Evolutionary conservation across 176 grass and related monocot species (phyloP).

Genomic region (Triticum dicoccoides): DNA sequence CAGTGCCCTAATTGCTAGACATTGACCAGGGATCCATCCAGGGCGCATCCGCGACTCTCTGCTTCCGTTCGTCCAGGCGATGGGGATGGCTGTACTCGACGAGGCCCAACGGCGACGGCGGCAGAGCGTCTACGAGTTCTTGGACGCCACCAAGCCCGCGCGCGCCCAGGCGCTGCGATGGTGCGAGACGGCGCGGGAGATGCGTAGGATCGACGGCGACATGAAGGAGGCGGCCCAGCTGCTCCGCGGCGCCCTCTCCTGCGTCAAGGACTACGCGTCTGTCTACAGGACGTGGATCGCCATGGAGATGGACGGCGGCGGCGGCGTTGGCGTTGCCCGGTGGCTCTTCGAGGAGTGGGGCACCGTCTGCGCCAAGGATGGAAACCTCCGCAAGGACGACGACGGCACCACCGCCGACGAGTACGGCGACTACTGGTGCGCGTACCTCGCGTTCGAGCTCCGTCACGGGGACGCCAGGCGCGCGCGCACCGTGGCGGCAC

Average conservation of each 20-base stretch:
- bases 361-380: neutral
- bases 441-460: conserved; percentile 3
- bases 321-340: neutral
- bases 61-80: neutral
- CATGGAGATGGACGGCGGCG: neutral
- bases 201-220: neutral
- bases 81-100: neutral
- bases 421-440: conserved; percentile 5
- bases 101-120: neutral
- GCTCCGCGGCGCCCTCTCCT: neutral
- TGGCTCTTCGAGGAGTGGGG: neutral
- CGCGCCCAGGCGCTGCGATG: neutral
- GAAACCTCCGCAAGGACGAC: neutral
- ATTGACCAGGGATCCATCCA: neutral
- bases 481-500: neutral
- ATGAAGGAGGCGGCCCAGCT: neutral
- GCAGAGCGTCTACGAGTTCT: neutral
- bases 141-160: neutral
- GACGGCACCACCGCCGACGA: neutral
- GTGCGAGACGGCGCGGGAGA: neutral
- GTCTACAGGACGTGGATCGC: conserved; percentile 9
- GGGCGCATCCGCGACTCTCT: neutral
- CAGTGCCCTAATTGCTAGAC: neutral
- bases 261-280: neutral
- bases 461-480: neutral